Conservation (phyloP, 2,329 filamentous ascomycete genomes). For the Fusarium illudens region DNA sequence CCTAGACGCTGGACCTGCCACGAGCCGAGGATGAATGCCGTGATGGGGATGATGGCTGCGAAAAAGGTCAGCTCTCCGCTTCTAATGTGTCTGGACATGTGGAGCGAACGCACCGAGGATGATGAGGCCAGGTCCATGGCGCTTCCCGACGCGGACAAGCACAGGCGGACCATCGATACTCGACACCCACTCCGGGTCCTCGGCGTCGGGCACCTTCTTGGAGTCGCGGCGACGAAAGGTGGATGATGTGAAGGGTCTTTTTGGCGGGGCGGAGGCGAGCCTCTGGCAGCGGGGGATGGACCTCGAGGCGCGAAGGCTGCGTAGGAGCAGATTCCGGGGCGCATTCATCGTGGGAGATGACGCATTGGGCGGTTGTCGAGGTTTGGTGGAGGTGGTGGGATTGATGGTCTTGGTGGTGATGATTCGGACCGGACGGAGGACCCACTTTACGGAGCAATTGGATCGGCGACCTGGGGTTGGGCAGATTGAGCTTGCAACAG, state of each 20-base stretch:
- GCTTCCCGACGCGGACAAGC: conserved; percentile 77
- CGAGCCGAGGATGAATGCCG: conserved; percentile 87
- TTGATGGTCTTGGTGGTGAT: conserved; percentile 11
- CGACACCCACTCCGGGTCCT: conserved; percentile 82
- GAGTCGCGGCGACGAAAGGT: conserved; percentile 34
- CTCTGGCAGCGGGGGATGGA: conserved; percentile 19
- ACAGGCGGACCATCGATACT: conserved; percentile 86
- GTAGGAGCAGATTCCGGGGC: conserved; percentile 38
- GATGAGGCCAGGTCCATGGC: conserved; percentile 81
- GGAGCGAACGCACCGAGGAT: conserved; percentile 66
- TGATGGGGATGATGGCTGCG: conserved; percentile 83
- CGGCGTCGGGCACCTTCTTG: conserved; percentile 62
- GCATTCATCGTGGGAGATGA: conserved; percentile 41
- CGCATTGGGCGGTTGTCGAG: conserved; percentile 16
- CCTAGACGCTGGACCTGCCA: conserved; percentile 95
- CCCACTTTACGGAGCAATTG: conserved; percentile 4
- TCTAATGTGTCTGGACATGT: neutral
- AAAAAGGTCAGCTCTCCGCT: neutral
- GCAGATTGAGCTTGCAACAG: neutral
- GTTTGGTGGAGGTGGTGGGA: neutral
- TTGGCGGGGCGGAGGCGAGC: conserved; percentile 13
- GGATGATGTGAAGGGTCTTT: conserved; percentile 31
- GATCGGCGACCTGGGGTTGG: neutral
- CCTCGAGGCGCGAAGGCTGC: conserved; percentile 36
- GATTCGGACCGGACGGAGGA: conserved; percentile 14